phyloP scores from a whole-genome alignment of 169 alveolate genomes.

The Eimeria maxima region DNA sequence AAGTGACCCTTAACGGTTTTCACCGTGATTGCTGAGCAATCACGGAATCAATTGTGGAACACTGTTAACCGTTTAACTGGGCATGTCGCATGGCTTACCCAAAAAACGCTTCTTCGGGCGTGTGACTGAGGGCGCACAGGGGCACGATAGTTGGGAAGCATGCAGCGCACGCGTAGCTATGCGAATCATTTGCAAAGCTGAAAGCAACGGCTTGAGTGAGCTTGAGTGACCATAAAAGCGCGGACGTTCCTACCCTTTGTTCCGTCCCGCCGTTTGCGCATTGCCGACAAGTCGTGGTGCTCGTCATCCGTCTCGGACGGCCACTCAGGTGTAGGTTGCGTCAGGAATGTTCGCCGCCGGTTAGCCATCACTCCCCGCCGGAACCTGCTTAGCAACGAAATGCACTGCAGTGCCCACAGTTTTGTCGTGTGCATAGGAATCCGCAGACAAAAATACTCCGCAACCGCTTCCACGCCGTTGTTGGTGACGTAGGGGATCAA shows the following conservation, averaged over 20 bases:
- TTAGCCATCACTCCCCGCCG: conserved; percentile 64
- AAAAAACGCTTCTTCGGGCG: neutral
- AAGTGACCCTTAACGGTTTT: too few species aligned
- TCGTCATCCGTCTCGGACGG: neutral
- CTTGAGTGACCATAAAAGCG: too few species aligned
- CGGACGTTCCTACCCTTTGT: neutral
- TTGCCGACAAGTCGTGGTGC: neutral
- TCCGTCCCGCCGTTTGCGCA: conserved; percentile 59
- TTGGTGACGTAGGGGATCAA: neutral
- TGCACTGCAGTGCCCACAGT: neutral
- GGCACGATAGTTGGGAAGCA: neutral
- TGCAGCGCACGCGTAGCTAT: neutral
- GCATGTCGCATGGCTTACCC: neutral
- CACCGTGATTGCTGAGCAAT: too few species aligned
- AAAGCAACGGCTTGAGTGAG: neutral
- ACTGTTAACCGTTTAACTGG: too few species aligned
- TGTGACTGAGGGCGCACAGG: neutral
- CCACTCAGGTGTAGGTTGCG: conserved; percentile 26
- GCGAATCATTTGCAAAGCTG: neutral
- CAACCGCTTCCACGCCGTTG: too few species aligned
- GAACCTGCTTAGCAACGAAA: neutral
- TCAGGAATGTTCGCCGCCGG: conserved; percentile 48
- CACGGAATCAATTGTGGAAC: too few species aligned
- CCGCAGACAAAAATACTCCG: too few species aligned
- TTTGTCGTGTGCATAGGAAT: too few species aligned